A percentile compares a stretch with the other conserved stretches of the same genome.
Conservation (phyloP, 116 monocot genomes). For the Dioscorea cayenensis region DNA sequence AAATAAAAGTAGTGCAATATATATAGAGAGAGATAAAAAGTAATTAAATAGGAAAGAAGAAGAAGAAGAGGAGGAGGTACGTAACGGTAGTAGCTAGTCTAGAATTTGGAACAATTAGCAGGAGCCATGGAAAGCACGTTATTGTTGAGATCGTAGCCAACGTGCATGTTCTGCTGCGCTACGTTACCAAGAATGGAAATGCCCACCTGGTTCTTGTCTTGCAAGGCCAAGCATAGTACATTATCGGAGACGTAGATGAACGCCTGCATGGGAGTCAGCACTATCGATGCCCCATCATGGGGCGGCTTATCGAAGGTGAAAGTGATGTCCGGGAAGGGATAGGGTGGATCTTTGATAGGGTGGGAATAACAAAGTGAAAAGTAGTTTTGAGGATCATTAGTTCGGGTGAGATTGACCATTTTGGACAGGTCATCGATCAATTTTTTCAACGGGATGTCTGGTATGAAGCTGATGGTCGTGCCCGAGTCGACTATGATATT, state of each 20-base stretch:
- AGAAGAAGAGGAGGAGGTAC: too few relatives aligned
- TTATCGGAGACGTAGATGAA: slow-evolving; percentile 7
- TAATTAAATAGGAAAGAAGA: too few relatives aligned
- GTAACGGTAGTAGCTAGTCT: not conserved
- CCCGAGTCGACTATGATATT: slow-evolving; percentile 45
- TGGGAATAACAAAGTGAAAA: slow-evolving; percentile 29
- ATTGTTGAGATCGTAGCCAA: slow-evolving; percentile 36
- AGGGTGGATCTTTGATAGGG: not conserved
- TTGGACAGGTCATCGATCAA: not conserved
- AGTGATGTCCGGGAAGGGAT: slow-evolving; percentile 21
- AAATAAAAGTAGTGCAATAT: too few relatives aligned
- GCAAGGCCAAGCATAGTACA: slow-evolving; percentile 28
- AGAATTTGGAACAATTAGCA: slow-evolving; percentile 24
- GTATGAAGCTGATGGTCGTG: slow-evolving; percentile 30
- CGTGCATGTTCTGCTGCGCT: slow-evolving; percentile 51
- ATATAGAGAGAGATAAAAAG: too few relatives aligned
- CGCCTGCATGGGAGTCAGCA: slow-evolving; percentile 17
- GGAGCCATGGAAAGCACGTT: slow-evolving; percentile 23
- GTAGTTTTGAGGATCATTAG: not conserved
- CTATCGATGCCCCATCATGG: not conserved
- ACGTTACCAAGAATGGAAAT: slow-evolving; percentile 32
- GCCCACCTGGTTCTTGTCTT: not conserved
- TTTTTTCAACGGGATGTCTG: not conserved
- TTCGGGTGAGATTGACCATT: not conserved
- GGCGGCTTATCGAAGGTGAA: slow-evolving; percentile 22